These are phyloP conservation scores for Diaporthe nobilis DNA, from an alignment of 2,329 filamentous ascomycete species.

Conservation along the genomic window DNA sequence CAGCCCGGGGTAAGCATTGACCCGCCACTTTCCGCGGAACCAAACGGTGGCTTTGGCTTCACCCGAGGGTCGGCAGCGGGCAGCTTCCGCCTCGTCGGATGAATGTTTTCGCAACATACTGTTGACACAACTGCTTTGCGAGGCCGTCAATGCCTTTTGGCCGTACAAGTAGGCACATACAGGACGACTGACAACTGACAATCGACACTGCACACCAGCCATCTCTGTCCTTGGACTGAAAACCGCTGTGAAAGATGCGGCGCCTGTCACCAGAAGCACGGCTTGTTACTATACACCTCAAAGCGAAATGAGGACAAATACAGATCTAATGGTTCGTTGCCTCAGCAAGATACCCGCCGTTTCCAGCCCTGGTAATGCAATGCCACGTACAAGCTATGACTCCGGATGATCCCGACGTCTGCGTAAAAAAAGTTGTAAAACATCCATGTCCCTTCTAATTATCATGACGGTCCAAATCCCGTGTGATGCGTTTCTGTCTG, in stretches of 20 bases:
- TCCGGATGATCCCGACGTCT: slow-evolving; percentile 30
- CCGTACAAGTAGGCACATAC: background rate
- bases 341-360: slow-evolving; percentile 26
- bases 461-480: slow-evolving; percentile 24
- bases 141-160: background rate
- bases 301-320: background rate
- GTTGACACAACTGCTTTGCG: background rate
- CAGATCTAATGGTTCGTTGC: slow-evolving; percentile 34
- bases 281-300: slow-evolving; percentile 24
- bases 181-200: background rate
- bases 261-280: background rate
- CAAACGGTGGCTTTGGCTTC: slow-evolving; percentile 22
- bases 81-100: slow-evolving; percentile 30
- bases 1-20: slow-evolving; percentile 35
- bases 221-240: background rate
- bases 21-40: slow-evolving; percentile 35
- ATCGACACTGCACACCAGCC: background rate
- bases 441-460: slow-evolving; percentile 35
- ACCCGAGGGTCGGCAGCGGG: slow-evolving; percentile 13
- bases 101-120: slow-evolving; percentile 33
- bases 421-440: slow-evolving; percentile 33
- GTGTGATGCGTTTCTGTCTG: slow-evolving; percentile 19
- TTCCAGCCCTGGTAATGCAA: slow-evolving; percentile 30
- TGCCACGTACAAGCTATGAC: slow-evolving; percentile 31
- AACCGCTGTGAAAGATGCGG: background rate